These are phyloP conservation scores for Diaporthe citriasiana DNA, from an alignment of 2,329 filamentous ascomycete genomes.

Conservation along the genomic window DNA sequence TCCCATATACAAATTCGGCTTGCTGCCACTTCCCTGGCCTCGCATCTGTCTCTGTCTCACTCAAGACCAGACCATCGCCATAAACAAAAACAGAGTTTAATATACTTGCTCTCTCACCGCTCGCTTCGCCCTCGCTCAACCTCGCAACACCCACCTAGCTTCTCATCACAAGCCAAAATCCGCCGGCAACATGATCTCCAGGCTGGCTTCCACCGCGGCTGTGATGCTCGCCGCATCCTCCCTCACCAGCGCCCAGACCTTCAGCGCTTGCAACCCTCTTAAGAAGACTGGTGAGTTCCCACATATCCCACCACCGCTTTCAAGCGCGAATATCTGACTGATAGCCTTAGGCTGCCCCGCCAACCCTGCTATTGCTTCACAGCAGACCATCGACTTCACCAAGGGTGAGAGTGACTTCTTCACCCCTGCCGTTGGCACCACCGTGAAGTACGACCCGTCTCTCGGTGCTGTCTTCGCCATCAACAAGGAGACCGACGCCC, in stretches of 20 bases:
- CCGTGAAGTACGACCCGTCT: conserved; percentile 59
- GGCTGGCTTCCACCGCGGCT: conserved; percentile 59
- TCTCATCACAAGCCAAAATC: conserved; percentile 21
- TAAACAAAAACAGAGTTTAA: conserved; percentile 22
- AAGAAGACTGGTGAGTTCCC: conserved; percentile 56
- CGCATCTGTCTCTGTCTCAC: conserved; percentile 7
- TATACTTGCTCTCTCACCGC: conserved; percentile 2
- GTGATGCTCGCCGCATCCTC: conserved; percentile 64
- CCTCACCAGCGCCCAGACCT: conserved; percentile 69
- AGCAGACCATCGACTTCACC: conserved; percentile 79
- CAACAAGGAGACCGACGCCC: conserved; percentile 73
- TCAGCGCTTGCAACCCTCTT: conserved; percentile 68
- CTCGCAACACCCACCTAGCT: background rate
- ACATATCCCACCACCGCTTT: conserved; percentile 44
- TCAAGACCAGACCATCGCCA: background rate
- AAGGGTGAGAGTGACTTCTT: conserved; percentile 75
- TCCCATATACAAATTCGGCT: conserved; percentile 19
- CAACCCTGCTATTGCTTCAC: conserved; percentile 81
- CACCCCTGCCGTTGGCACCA: conserved; percentile 61
- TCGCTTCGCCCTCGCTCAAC: conserved; percentile 24
- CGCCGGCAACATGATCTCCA: conserved; percentile 59
- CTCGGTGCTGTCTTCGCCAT: conserved; percentile 76
- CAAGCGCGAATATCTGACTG: conserved; percentile 3
- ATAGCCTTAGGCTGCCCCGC: conserved; percentile 72
- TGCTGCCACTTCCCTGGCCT: conserved; percentile 20